Evolutionary conservation across 768 basidiomycete species (phyloP), one percentile per base, ranked within the genome.

Genomic region (Kwoniella europaea): DNA sequence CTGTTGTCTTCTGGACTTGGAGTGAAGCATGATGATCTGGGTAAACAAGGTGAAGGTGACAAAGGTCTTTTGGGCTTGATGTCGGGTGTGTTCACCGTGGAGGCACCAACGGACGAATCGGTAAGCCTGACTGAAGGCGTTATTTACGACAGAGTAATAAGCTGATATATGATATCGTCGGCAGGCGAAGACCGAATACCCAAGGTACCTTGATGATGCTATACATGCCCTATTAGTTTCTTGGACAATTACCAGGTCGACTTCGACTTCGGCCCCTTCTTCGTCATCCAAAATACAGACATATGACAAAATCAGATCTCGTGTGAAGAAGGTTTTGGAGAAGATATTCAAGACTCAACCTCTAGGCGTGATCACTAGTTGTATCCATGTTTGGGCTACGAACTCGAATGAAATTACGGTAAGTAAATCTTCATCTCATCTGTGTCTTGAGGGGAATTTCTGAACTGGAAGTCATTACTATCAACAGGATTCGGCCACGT

Each of bases 51-150:
- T 24, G 85, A 83, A 2, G 79, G 86, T 10, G 86, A 88, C 18
- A 78, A 78, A 29, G 91, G 94, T 1, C 84, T 98, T 12, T 86
- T 98, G 0, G 93, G 94, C 10, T 92, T 93, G 76, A 91, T 99
- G 63, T 94, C 94, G 1, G 92, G 89, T 66, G 95, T 98, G 2
- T 95, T 99, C 78, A 88, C 91, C 53, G 89, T 71, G 10, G 74
- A 74, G 43, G 65, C 70, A 6, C 74, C 71, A 20, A 52, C 59
- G 10, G 66, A 29, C 22, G 68, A 67, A 3, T 22, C 50, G 22
- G 72, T 73, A 42, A 24, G 70, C 63, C 16, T 91, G 92, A 85
- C 88, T 61, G 89, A 35, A 35, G 35, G 35, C 35, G 35, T 35
- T 35, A 35, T 35, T 35, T 6, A 35, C 35, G 7, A 35, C 35